Percentiles rank a stretch among this genome's conserved stretches.
Conservation (phyloP, 2,329 filamentous ascomycete genomes). For the Atkinsonella hypoxylon region DNA sequence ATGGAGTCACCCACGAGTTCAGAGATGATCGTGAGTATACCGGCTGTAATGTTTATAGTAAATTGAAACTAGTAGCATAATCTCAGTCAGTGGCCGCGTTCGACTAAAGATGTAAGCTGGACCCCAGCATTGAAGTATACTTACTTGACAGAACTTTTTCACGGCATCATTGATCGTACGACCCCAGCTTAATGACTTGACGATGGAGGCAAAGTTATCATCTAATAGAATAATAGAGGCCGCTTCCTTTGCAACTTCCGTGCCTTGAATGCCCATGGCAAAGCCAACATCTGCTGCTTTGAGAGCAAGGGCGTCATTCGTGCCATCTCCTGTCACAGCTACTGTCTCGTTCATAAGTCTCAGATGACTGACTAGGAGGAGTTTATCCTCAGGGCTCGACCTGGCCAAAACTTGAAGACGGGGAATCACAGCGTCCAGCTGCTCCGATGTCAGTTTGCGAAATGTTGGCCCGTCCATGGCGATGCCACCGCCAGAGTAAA, state of each 20-base stretch:
- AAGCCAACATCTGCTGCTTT: conserved; percentile 57
- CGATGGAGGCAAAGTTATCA: conserved; percentile 54
- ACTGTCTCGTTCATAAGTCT: conserved; percentile 55
- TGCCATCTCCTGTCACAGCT: conserved; percentile 55
- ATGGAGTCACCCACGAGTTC: conserved; percentile 43
- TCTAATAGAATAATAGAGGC: conserved; percentile 54
- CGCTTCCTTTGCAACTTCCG: conserved; percentile 54
- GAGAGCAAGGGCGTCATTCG: conserved; percentile 53
- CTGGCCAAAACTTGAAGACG: conserved; percentile 56
- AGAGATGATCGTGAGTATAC: conserved; percentile 50
- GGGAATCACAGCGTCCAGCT: conserved; percentile 39
- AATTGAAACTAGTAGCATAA: conserved; percentile 37
- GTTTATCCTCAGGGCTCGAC: conserved; percentile 59
- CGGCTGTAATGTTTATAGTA: conserved; percentile 58
- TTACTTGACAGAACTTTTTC: conserved; percentile 49
- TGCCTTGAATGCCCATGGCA: conserved; percentile 55
- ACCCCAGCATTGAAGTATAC: neutral
- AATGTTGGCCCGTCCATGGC: conserved; percentile 46
- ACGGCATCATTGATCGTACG: conserved; percentile 52
- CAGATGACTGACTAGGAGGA: conserved; percentile 50
- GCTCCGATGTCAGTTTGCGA: conserved; percentile 39
- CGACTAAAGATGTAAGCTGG: too few relatives aligned
- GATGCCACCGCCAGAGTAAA: conserved; percentile 48
- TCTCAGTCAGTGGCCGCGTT: neutral
- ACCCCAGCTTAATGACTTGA: conserved; percentile 50